Evolutionary conservation across 352 stramenopile genomes (phyloP).

Genomic region (Phytophthora megakarya): DNA sequence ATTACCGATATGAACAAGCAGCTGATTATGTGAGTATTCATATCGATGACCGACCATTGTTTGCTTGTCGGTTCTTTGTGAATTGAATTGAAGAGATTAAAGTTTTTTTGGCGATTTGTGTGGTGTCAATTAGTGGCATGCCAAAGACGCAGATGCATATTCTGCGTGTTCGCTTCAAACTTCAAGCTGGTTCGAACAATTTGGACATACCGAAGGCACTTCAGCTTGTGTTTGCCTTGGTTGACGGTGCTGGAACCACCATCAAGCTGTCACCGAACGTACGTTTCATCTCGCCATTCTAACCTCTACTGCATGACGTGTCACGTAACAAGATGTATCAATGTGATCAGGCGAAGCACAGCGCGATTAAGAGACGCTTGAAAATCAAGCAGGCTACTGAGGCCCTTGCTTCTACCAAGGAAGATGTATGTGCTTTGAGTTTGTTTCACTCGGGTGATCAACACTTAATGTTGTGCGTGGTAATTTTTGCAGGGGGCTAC

Average conservation of each 20-base stretch:
- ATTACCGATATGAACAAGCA: conserved; percentile 81
- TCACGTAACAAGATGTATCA: conserved; percentile 4
- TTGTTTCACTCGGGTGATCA: not conserved
- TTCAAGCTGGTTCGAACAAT: conserved; percentile 62
- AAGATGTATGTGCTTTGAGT: conserved; percentile 34
- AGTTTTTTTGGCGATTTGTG: not conserved
- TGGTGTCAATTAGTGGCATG: conserved; percentile 55
- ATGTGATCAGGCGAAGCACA: conserved; percentile 63
- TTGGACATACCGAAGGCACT: conserved; percentile 57
- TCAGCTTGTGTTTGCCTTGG: conserved; percentile 50
- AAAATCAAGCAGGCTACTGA: conserved; percentile 68
- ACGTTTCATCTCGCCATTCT: conserved; percentile 21
- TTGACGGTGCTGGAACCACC: conserved; percentile 69
- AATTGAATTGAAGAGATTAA: not conserved
- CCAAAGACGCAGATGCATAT: conserved; percentile 65
- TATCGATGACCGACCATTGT: not conserved
- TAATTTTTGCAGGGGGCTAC: conserved; percentile 43
- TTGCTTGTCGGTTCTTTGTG: not conserved
- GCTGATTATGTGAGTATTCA: conserved; percentile 53
- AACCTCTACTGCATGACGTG: not conserved
- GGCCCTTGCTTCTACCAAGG: conserved; percentile 29
- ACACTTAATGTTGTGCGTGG: not conserved
- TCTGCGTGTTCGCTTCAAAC: conserved; percentile 68
- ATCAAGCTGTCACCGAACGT: conserved; percentile 83
- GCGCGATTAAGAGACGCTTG: conserved; percentile 69